Evolutionary conservation across 768 basidiomycete genomes (phyloP), one percentile per base, ranked within the genome.

Genomic region (Glaciozyma antarctica): DNA sequence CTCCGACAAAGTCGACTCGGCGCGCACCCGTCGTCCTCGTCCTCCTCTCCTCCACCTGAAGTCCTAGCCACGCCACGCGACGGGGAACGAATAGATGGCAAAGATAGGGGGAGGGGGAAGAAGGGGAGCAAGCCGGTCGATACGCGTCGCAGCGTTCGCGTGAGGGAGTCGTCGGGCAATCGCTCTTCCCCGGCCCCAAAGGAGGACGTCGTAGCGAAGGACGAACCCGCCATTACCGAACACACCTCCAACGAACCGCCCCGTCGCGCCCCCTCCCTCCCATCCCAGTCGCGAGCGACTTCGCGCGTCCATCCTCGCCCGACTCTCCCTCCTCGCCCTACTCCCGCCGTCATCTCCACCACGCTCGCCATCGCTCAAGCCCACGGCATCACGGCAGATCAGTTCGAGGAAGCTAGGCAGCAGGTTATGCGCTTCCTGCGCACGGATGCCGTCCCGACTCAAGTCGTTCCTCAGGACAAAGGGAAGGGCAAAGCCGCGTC

Each of bases 11-110:
- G 59, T 44, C 64, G 48, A 28, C 55, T 55, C 34, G 21, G 41
- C 58, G 34, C 16, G 43, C 52, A 44, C 59, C 45, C 38, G 55
- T 58, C 66, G 53, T 67, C 68, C 38, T 69, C n/a, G n/a, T n/a
- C 68, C 8, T 69, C 68, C 3, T 65, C 64, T 0, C 68, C 68
- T 15, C 54, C 68, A 0, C 60, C 62, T 49, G 68, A 69, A 54
- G 41, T 65, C 30, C 62, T 69, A 44, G 58, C 58, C 19, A 69
- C 68, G 1, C 68, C 68, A 5, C 45, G 58, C 1, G 68, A 69
- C 55, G 64, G 68, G 19, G 30, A 69, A 49, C 61, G 30, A 13
- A 19, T 54, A 12, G 53, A 32, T 19, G 53, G 53, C 28, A 26
- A 9, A 8, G 28, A 24, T 19, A 28, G 24, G 30, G 24, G 12